A percentile compares a stretch with the other conserved stretches of the same genome.
Conservation (phyloP, 768 basidiomycete genomes). For the Phaffia tasmanica region DNA sequence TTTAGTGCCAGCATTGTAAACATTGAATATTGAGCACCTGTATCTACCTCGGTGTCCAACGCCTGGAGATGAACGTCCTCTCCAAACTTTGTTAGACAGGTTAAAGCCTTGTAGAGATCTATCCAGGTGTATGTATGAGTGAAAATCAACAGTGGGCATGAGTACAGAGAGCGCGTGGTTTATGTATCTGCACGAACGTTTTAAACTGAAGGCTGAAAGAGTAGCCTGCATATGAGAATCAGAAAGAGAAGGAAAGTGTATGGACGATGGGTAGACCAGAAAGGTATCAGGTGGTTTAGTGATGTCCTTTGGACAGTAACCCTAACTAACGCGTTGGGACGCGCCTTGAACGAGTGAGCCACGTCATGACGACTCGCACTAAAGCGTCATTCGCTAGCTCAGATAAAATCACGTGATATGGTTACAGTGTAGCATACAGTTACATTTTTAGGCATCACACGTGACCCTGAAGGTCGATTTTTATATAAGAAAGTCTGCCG, state of each 20-base stretch:
- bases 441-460: too few species aligned
- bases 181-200: not conserved
- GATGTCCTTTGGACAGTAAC: not conserved
- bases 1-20: too few species aligned
- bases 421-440: too few species aligned
- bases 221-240: not conserved
- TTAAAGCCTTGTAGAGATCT: constrained; percentile 4
- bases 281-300: not conserved
- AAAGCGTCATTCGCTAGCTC: too few species aligned
- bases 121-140: not conserved
- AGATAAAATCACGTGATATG: too few species aligned
- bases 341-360: too few species aligned
- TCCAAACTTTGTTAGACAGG: constrained; percentile 8
- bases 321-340: too few species aligned
- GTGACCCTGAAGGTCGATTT: too few species aligned
- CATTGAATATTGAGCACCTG: too few species aligned
- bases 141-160: not conserved
- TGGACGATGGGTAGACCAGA: not conserved
- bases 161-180: not conserved
- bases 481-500: too few species aligned
- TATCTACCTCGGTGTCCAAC: constrained; percentile 2
- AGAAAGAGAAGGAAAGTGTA: not conserved
- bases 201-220: constrained; percentile 5
- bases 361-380: too few species aligned
- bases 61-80: constrained; percentile 13